phyloP scores from a whole-genome alignment of 2,329 filamentous ascomycete genomes.

The Fusarium dlaminii region DNA sequence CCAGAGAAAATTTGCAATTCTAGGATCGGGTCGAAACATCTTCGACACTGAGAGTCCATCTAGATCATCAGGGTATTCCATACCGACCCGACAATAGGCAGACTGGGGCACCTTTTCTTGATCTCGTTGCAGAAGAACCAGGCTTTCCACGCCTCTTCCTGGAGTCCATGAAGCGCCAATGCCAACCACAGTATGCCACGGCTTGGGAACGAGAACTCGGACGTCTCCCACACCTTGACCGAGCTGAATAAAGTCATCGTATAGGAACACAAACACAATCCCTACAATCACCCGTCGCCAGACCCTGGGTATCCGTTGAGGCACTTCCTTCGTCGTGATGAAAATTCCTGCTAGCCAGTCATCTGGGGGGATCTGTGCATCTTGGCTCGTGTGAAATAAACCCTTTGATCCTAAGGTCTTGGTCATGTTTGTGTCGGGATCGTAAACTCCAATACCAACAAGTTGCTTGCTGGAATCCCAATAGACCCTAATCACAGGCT shows the following conservation, averaged over 20 bases:
- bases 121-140: background rate
- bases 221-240: background rate
- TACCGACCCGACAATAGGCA: background rate
- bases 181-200: background rate
- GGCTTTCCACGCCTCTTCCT: background rate
- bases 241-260: background rate
- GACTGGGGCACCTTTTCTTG: background rate
- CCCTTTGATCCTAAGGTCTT: fast-evolving
- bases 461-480: background rate
- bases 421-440: background rate
- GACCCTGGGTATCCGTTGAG: background rate
- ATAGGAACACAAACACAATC: background rate
- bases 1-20: background rate
- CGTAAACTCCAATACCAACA: background rate
- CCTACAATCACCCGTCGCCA: background rate
- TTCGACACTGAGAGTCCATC: background rate
- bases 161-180: background rate
- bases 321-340: background rate
- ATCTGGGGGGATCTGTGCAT: background rate
- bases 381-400: background rate
- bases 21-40: background rate
- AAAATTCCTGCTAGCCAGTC: background rate
- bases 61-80: background rate
- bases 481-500: background rate
- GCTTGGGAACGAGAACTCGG: background rate